Evolutionary conservation across 345 rosid species (phyloP), one percentile per base, ranked within the genome.

Genomic region (Lenwebbia sp.): DNA sequence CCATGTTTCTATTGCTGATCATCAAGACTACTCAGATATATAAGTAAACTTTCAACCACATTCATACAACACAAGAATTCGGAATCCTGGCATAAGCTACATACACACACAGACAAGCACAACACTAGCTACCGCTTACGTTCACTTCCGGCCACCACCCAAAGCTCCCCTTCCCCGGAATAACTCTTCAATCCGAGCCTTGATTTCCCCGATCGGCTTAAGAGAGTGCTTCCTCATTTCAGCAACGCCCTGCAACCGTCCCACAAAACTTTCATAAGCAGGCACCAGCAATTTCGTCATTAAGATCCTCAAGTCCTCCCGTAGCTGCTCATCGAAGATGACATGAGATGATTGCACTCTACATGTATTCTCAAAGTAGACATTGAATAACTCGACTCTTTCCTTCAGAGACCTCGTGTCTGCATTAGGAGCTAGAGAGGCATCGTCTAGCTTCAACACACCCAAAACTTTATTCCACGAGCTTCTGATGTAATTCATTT

Each of bases 401-500:
- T 93, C 96, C 57, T 90, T 93, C 90, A 91, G 88, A n/a, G 94
- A 33, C 86, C 86, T 93, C 54, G 91, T 93, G 12, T 82, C 90
- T 37, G 88, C 89, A 82, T 74, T 89, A 23, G 91, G 85, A 60
- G 92, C 91, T 23, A 90, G 86, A 13, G 92, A 83, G 54, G 83
- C 87, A 52, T 87, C 85, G 4, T 93, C 96, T 25, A 85, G 89
- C 89, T 93, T 97, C 90, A 97, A 83, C 51, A 90, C 86, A 17
- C 88, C 96, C 15, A 94, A 40, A 87, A 93, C 86, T 91, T 91
- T 94, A 56, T 90, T 96, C 98, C 98, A 96, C 2, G 97, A 93
- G 89, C 92, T 93, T 87, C 94, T 89, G 90, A 92, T 95, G 82
- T 95, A 97, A 85, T 81, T 91, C 15, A 70, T 65, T 74, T 88